A percentile compares a stretch with the other conserved stretches of the same genome.
These are phyloP conservation scores for Aegilops bicornis DNA, from an alignment of 176 grass and related monocot species.

Conservation along the genomic window DNA sequence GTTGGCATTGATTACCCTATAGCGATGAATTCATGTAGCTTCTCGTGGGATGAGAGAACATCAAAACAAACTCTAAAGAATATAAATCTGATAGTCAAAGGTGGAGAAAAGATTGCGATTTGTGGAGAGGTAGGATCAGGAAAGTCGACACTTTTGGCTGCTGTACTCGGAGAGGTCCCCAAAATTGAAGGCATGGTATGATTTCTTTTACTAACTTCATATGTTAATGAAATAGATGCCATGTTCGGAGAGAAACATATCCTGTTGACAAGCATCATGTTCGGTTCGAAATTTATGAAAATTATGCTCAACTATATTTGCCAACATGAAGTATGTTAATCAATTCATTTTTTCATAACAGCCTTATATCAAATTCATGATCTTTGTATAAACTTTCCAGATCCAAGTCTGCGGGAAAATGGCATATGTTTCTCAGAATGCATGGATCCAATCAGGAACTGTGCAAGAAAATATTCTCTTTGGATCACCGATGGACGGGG, in stretches of 20 bases:
- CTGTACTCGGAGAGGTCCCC: constrained; percentile 72
- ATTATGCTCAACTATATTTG: too few relatives aligned
- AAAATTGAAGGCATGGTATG: constrained; percentile 67
- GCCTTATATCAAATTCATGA: not conserved
- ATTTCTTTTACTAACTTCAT: constrained; percentile 16
- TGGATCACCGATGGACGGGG: too few relatives aligned
- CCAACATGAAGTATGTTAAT: too few relatives aligned
- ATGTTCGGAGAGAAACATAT: not conserved
- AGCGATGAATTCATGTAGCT: constrained; percentile 53
- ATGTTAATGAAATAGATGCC: not conserved
- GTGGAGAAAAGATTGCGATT: constrained; percentile 34
- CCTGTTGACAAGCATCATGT: too few relatives aligned
- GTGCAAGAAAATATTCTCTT: too few relatives aligned
- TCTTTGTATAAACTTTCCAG: too few relatives aligned
- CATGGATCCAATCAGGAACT: too few relatives aligned
- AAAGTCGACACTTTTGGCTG: constrained; percentile 82
- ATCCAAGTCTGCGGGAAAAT: too few relatives aligned
- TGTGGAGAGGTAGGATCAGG: not conserved
- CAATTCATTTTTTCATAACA: too few relatives aligned
- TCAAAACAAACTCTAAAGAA: constrained; percentile 59
- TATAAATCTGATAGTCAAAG: constrained; percentile 64
- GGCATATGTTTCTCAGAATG: too few relatives aligned
- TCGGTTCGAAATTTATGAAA: too few relatives aligned
- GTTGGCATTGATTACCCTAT: constrained; percentile 39
- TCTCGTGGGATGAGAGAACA: constrained; percentile 77